Conservation (phyloP, 768 basidiomycete genomes). For the Hypsizygus marmoreus region DNA sequence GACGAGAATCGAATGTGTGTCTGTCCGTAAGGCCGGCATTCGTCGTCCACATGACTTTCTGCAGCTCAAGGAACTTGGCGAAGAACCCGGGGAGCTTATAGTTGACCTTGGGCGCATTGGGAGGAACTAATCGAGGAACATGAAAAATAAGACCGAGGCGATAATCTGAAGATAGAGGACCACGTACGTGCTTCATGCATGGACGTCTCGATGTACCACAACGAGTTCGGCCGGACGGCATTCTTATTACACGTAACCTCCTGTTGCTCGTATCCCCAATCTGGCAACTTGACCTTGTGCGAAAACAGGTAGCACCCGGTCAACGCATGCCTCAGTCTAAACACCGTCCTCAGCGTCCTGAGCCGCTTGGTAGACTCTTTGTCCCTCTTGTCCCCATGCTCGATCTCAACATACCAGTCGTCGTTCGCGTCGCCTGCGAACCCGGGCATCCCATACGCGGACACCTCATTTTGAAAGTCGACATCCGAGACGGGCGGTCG, state of each 20-base stretch:
- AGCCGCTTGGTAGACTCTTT: constrained; percentile 68
- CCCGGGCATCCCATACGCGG: constrained; percentile 86
- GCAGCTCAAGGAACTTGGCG: constrained; percentile 87
- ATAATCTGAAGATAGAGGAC: constrained; percentile 1
- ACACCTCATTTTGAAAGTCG: constrained; percentile 99
- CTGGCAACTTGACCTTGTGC: constrained; percentile 96
- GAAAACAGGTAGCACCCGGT: constrained; percentile 97
- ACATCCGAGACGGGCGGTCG: constrained; percentile 96
- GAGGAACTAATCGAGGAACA: constrained; percentile 52
- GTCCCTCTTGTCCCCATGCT: constrained; percentile 64
- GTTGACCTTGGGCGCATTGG: constrained; percentile 79
- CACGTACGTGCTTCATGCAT: constrained; percentile 67
- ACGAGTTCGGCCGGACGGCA: constrained; percentile 81
- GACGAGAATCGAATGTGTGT: constrained; percentile 95
- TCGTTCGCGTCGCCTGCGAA: constrained; percentile 92
- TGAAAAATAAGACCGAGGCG: background rate
- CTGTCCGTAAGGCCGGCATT: constrained; percentile 95
- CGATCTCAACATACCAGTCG: constrained; percentile 90
- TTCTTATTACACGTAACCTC: constrained; percentile 99
- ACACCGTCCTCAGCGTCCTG: constrained; percentile 77
- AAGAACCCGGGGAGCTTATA: constrained; percentile 90
- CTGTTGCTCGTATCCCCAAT: constrained; percentile 98
- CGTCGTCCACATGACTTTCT: constrained; percentile 95
- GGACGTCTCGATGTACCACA: constrained; percentile 94
- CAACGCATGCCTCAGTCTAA: constrained; percentile 80